Conservation (phyloP, 2,329 filamentous ascomycete species). For the Thielaviopsis musarum region DNA sequence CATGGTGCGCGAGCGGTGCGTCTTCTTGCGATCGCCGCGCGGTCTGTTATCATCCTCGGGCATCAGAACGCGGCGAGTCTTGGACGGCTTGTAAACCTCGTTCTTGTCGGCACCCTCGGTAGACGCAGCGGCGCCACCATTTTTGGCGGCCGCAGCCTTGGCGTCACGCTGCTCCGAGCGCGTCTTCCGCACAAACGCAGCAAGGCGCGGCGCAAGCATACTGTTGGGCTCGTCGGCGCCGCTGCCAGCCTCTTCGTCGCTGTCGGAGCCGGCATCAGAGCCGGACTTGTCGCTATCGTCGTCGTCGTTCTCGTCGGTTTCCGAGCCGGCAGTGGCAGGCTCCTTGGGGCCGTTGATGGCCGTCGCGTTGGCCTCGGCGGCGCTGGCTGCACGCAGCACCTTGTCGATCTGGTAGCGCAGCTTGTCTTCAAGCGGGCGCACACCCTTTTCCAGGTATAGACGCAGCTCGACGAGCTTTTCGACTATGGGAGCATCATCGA, state of each 20-base stretch:
- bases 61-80: slow-evolving; percentile 75
- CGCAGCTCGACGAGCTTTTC: slow-evolving; percentile 80
- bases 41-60: slow-evolving; percentile 42
- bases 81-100: slow-evolving; percentile 77
- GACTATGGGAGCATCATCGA: slow-evolving; percentile 34
- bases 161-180: slow-evolving; percentile 10
- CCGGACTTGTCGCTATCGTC: slow-evolving; percentile 21
- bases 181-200: slow-evolving; percentile 10
- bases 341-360: slow-evolving; percentile 9
- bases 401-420: slow-evolving; percentile 94
- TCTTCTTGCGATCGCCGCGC: slow-evolving; percentile 41
- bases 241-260: slow-evolving; percentile 18
- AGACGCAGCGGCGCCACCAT: slow-evolving; percentile 13
- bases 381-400: slow-evolving; percentile 72
- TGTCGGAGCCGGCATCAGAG: slow-evolving; percentile 20
- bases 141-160: slow-evolving; percentile 11
- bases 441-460: slow-evolving; percentile 85
- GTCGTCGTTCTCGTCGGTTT: slow-evolving; percentile 17
- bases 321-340: slow-evolving; percentile 12
- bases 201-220: slow-evolving; percentile 7
- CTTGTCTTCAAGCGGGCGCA: slow-evolving; percentile 74
- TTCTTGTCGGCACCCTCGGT: slow-evolving; percentile 21
- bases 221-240: slow-evolving; percentile 10
- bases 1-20: slow-evolving; percentile 63
- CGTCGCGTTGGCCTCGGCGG: slow-evolving; percentile 34